Evolutionary conservation across 345 rosid species (phyloP), one percentile per base, ranked within the genome.

Genomic region (Melaleuca alternifolia): DNA sequence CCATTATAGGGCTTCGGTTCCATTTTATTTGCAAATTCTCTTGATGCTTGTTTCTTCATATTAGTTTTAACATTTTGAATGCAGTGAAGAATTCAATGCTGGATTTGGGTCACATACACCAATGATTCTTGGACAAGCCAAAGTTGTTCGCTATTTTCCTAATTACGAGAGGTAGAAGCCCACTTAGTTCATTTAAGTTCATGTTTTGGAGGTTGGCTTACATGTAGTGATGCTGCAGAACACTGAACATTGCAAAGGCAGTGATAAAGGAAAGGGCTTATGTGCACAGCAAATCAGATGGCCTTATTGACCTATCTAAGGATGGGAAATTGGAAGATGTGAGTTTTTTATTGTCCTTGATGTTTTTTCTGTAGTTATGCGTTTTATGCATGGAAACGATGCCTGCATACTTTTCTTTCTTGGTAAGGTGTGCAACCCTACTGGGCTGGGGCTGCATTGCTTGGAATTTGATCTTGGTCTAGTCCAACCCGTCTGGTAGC

Each of bases 101-200:
- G 99, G 99, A 87, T 97, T 97, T 92, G 99, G 99, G 88, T 97
- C 99, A 87, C 96, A 94, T 88, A 97, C 99, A 46, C 99, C 99
- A 6, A 92, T 97, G 94, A 86, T 93, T 85, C 96, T 96, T 79
- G 99, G 99, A 90, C 98, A 97, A 92, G 97, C 97, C 83, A 95
- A 94, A 90, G 96, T 95, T 86, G 89, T 94, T 85, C 98, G 98
- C 57, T 96, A 97, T 89, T 93, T 91, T 89, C 95, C 97, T 86
- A 94, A 94, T 86, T 91, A 85, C 88, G 94, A 94, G 91, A 97
- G 96, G 99, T 97, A 92, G 91, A 84, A 26, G 37, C 18, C 56
- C 48, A 50, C 87, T 71, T 71, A 18, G 81, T 71, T 71, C 48
- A 71, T 71, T 71, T 41, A 37, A 71, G 48, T 71, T 71, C 12